Evolutionary conservation across 1,139 yeast species (phyloP).

Genomic region (Debaryomyces psychrophilus): DNA sequence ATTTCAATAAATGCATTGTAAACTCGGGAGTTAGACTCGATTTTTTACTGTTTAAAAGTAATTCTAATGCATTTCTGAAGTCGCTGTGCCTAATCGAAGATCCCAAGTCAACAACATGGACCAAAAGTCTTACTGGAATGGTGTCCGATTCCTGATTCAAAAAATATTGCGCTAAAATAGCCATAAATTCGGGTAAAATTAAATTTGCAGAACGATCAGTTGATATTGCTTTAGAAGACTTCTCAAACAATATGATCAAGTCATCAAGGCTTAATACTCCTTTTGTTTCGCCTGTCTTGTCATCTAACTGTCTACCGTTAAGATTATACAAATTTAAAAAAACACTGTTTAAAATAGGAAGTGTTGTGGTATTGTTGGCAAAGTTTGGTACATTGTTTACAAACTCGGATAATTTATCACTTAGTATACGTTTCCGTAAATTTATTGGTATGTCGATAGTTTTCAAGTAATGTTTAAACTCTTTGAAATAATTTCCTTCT

Average conservation of each 20-base stretch:
- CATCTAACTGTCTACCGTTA: slow-evolving; percentile 14
- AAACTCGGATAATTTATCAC: slow-evolving; percentile 25
- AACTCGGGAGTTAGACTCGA: slow-evolving; percentile 23
- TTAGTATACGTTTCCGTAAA: slow-evolving; percentile 25
- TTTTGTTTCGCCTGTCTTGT: background rate
- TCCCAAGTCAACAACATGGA: slow-evolving; percentile 31
- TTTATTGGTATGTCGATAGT: slow-evolving; percentile 31
- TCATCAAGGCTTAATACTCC: slow-evolving; percentile 15
- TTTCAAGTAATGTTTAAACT: slow-evolving; percentile 31
- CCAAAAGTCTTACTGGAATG: slow-evolving; percentile 21
- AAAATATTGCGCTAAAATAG: slow-evolving; percentile 26
- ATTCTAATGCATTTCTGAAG: slow-evolving; percentile 10
- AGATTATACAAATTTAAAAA: slow-evolving; percentile 23
- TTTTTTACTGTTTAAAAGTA: slow-evolving; percentile 9
- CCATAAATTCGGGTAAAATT: slow-evolving; percentile 32
- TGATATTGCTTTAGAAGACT: slow-evolving; percentile 18
- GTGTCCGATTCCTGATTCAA: slow-evolving; percentile 18
- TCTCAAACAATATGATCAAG: slow-evolving; percentile 24
- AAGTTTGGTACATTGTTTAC: slow-evolving; percentile 15
- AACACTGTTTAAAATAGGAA: slow-evolving; percentile 25
- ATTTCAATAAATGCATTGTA: slow-evolving; percentile 24
- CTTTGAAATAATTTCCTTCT: slow-evolving; percentile 14
- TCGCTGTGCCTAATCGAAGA: slow-evolving; percentile 16
- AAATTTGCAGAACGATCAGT: background rate
- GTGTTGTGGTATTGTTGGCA: slow-evolving; percentile 12